These are phyloP conservation scores for Trichoderma koningiopsis DNA, from an alignment of 2,329 filamentous ascomycete species.

Conservation along the genomic window DNA sequence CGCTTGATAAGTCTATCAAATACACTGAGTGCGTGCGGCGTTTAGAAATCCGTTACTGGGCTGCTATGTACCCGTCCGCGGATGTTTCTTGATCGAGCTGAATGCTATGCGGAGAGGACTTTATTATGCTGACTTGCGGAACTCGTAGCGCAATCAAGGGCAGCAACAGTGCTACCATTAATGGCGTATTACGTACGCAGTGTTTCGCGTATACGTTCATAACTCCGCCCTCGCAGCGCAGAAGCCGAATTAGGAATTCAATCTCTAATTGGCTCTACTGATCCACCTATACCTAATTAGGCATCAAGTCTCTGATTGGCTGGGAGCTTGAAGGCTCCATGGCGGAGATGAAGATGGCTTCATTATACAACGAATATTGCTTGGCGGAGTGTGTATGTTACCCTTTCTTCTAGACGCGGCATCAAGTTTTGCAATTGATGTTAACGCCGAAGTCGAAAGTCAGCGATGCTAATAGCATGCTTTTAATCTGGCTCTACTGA, in stretches of 20 bases:
- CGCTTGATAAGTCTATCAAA: too few relatives aligned
- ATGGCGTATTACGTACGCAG: not conserved
- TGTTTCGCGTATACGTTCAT: too few relatives aligned
- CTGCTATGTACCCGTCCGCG: too few relatives aligned
- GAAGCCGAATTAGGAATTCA: conserved; percentile 15
- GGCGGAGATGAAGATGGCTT: not conserved
- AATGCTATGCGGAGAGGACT: too few relatives aligned
- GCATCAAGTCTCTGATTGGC: conserved; percentile 13
- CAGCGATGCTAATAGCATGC: not conserved
- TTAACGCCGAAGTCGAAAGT: not conserved
- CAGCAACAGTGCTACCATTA: not conserved
- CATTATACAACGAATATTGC: not conserved
- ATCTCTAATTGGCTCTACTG: conserved; percentile 24
- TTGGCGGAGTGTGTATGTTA: not conserved
- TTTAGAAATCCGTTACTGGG: too few relatives aligned
- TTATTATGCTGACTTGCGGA: too few relatives aligned
- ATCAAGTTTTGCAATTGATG: not conserved
- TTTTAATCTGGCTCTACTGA: not conserved
- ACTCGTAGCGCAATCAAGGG: too few relatives aligned
- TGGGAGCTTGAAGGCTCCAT: not conserved
- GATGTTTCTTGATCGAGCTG: too few relatives aligned
- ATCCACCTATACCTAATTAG: conserved; percentile 15
- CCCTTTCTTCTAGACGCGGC: not conserved
- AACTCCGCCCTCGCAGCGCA: not conserved
- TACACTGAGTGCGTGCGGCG: too few relatives aligned